These are phyloP conservation scores for Phoma sp. DNA, from an alignment of 2,329 filamentous ascomycete species.

Conservation along the genomic window DNA sequence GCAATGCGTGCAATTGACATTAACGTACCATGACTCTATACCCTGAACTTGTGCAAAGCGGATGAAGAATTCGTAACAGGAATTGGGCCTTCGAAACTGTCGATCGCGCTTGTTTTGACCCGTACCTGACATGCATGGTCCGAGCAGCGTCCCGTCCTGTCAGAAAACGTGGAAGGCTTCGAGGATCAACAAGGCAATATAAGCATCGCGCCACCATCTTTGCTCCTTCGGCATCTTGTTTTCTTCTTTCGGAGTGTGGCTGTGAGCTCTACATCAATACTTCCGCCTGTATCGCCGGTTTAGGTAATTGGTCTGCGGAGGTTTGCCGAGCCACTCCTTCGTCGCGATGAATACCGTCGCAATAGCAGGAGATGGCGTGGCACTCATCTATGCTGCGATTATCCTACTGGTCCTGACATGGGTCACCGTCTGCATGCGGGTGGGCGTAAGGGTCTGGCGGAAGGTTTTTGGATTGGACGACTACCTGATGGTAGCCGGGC, in stretches of 20 bases:
- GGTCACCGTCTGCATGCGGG: constrained; percentile 27
- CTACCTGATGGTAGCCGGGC: constrained; percentile 26
- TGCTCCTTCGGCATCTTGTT: background rate
- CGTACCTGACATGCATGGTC: background rate
- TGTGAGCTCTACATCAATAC: background rate
- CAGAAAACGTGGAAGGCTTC: background rate
- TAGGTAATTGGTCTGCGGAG: background rate
- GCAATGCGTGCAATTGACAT: no score
- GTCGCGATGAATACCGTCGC: constrained; percentile 22
- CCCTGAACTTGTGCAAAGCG: background rate
- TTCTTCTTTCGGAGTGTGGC: background rate
- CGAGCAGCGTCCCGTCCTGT: background rate
- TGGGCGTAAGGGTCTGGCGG: constrained; percentile 27
- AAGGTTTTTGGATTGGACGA: constrained; percentile 25
- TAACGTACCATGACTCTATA: background rate
- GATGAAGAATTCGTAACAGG: background rate
- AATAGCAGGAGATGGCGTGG: constrained; percentile 27
- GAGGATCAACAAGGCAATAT: constrained; percentile 1
- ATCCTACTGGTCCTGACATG: constrained; percentile 27
- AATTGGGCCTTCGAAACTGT: background rate
- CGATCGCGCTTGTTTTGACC: background rate
- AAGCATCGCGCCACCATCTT: background rate
- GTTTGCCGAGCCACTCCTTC: background rate
- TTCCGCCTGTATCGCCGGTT: background rate
- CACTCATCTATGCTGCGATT: constrained; percentile 25